Conservation (phyloP, 2,329 filamentous ascomycete species). For the Magnaporthales sp. region DNA sequence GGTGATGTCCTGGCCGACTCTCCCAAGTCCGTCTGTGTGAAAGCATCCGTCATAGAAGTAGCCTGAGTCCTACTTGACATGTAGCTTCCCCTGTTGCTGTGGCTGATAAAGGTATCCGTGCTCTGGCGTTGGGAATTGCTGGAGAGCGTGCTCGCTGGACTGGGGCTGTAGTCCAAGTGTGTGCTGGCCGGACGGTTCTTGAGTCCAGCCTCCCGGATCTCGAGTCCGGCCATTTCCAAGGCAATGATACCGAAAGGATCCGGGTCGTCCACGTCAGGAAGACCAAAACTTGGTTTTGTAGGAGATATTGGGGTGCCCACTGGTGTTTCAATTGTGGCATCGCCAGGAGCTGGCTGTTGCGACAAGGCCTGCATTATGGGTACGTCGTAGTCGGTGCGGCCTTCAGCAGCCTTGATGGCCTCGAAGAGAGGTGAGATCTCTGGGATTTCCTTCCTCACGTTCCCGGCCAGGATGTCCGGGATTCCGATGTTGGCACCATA, state of each 20-base stretch:
- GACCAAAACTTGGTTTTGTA: conserved; percentile 49
- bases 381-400: conserved; percentile 66
- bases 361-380: conserved; percentile 55
- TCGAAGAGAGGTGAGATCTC: conserved; percentile 59
- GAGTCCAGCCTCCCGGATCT: conserved; percentile 84
- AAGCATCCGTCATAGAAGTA: conserved; percentile 62
- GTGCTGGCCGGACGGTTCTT: conserved; percentile 65
- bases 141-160: conserved; percentile 64
- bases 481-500: conserved; percentile 36
- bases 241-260: conserved; percentile 89
- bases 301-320: conserved; percentile 18
- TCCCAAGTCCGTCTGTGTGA: conserved; percentile 50
- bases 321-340: conserved; percentile 49
- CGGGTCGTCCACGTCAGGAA: conserved; percentile 72
- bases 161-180: conserved; percentile 74
- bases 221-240: conserved; percentile 80
- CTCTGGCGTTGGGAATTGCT: conserved; percentile 53
- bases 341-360: conserved; percentile 64
- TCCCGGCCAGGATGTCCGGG: conserved; percentile 48
- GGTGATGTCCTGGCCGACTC: conserved; percentile 44
- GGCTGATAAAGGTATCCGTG: conserved; percentile 50
- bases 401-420: conserved; percentile 82
- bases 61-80: conserved; percentile 64
- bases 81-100: conserved; percentile 63
- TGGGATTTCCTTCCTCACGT: conserved; percentile 43